Conservation (phyloP, 2,329 filamentous ascomycete genomes). For the Nakataea oryzae region DNA sequence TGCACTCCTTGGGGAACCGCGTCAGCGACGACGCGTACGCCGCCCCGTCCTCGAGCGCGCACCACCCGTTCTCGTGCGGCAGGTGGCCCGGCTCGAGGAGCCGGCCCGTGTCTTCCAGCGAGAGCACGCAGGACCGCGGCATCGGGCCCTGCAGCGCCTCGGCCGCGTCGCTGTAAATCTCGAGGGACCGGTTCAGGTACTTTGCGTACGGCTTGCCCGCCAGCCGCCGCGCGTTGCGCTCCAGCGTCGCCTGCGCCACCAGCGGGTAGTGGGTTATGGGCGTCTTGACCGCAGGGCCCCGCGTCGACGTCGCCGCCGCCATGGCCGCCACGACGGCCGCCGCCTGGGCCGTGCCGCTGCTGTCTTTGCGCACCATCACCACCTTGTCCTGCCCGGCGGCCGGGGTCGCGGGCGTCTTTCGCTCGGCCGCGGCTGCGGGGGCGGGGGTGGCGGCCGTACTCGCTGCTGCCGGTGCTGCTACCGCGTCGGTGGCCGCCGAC, state of each 20-base stretch:
- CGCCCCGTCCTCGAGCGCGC: conserved; percentile 6
- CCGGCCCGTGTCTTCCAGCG: conserved; percentile 1
- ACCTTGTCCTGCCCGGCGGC: too few species aligned
- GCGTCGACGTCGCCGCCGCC: background rate
- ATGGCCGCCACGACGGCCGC: background rate
- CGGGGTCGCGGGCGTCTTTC: background rate
- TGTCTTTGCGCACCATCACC: background rate
- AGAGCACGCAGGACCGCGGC: conserved; percentile 4
- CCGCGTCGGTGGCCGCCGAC: background rate
- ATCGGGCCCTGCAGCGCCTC: conserved; percentile 7
- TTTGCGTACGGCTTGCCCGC: conserved; percentile 7
- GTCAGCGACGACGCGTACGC: conserved; percentile 10
- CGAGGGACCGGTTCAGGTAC: conserved; percentile 6
- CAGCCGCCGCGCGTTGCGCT: conserved; percentile 3
- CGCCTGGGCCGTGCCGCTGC: background rate
- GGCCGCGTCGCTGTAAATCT: conserved; percentile 6
- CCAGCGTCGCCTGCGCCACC: conserved; percentile 4
- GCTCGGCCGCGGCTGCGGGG: background rate
- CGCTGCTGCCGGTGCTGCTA: background rate
- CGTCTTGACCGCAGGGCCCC: background rate
- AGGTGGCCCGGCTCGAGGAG: conserved; percentile 7
- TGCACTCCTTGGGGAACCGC: conserved; percentile 3
- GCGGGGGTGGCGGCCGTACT: background rate
- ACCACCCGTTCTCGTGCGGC: conserved; percentile 9
- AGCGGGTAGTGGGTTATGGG: conserved; percentile 9